These are phyloP conservation scores for Malania oleifera DNA, from an alignment of 164 flowering plant genomes.

Conservation along the genomic window DNA sequence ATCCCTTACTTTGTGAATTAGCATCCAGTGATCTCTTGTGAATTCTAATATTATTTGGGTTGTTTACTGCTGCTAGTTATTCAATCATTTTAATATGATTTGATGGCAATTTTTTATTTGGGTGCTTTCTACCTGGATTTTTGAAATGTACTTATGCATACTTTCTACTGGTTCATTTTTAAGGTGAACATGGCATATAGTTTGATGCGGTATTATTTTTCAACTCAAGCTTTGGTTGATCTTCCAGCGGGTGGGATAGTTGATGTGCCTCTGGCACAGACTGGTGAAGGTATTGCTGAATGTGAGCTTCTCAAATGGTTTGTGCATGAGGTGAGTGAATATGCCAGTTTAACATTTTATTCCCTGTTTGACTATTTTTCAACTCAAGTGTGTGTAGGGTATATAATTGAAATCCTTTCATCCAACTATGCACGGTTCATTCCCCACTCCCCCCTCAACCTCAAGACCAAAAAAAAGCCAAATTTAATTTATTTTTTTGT, in stretches of 20 bases:
- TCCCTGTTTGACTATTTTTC: too few relatives aligned
- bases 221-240: constrained; percentile 48
- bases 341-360: not conserved
- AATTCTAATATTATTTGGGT: not conserved
- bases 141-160: not conserved
- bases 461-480: too few relatives aligned
- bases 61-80: too few relatives aligned
- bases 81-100: too few relatives aligned
- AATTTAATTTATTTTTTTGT: too few relatives aligned
- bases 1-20: too few relatives aligned
- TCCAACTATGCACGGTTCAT: too few relatives aligned
- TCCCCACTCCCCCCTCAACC: too few relatives aligned
- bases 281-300: constrained; percentile 99
- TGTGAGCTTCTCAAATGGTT: constrained; percentile 97
- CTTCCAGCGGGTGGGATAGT: constrained; percentile 36
- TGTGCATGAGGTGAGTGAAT: constrained; percentile 68
- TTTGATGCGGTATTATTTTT: constrained; percentile 31
- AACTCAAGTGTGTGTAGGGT: too few relatives aligned
- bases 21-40: too few relatives aligned
- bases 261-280: constrained; percentile 89
- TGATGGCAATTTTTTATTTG: too few relatives aligned
- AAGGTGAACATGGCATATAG: constrained; percentile 27
- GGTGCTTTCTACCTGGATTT: not conserved
- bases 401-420: too few relatives aligned
- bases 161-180: not conserved